These are phyloP conservation scores for Fusarium incarnatum DNA, from an alignment of 2,329 filamentous ascomycete species.

Conservation along the genomic window DNA sequence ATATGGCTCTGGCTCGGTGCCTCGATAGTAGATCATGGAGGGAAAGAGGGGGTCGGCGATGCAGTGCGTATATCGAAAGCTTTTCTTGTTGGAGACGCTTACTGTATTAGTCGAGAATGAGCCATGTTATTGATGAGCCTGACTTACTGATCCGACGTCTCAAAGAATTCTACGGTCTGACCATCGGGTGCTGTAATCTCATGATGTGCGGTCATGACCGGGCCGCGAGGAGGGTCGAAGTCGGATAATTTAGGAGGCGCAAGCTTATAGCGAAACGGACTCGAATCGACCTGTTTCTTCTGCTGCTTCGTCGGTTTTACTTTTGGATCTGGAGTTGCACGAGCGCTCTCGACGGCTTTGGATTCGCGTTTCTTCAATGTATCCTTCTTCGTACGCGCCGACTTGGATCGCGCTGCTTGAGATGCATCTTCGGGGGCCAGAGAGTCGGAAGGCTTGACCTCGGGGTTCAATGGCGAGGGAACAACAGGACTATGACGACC, in stretches of 20 bases:
- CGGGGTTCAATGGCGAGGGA: conserved; percentile 80
- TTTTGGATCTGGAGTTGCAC: conserved; percentile 69
- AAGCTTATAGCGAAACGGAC: conserved; percentile 71
- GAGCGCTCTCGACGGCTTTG: conserved; percentile 65
- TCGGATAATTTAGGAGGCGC: conserved; percentile 72
- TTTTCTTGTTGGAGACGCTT: conserved; percentile 73
- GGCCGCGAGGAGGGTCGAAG: conserved; percentile 69
- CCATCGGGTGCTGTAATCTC: conserved; percentile 63
- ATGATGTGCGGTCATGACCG: conserved; percentile 68
- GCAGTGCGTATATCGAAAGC: conserved; percentile 89
- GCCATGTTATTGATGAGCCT: background rate
- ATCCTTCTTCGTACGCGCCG: conserved; percentile 71
- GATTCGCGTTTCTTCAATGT: conserved; percentile 76
- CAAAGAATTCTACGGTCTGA: conserved; percentile 67
- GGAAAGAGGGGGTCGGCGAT: conserved; percentile 90
- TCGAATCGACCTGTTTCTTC: conserved; percentile 58
- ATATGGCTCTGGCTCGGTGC: conserved; percentile 87
- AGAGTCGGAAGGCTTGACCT: conserved; percentile 59
- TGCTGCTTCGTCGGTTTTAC: conserved; percentile 43
- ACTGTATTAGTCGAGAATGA: conserved; percentile 6
- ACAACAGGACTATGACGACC: conserved; percentile 74
- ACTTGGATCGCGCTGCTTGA: conserved; percentile 52
- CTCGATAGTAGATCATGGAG: conserved; percentile 87
- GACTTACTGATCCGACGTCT: conserved; percentile 73
- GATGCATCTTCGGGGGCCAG: conserved; percentile 62